Evolutionary conservation across 805 yeast species (phyloP).

Genomic region (Yarrowia sp.): DNA sequence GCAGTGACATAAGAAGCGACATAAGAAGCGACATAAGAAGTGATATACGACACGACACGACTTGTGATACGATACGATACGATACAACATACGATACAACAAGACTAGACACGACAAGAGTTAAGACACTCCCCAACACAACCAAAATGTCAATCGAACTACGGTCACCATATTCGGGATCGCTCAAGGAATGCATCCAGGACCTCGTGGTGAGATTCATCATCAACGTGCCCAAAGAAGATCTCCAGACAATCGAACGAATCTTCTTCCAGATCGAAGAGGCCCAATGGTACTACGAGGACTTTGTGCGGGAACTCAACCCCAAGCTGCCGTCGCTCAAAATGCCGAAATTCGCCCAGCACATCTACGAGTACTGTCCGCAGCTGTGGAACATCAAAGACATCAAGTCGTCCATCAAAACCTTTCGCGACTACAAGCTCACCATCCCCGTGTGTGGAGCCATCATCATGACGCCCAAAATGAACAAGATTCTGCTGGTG

Average conservation of each 20-base stretch:
- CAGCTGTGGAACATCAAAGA: conserved; percentile 35
- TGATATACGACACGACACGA: not conserved
- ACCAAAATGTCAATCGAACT: conserved; percentile 19
- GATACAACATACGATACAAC: too few species aligned
- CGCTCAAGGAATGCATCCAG: conserved; percentile 34
- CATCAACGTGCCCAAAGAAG: conserved; percentile 88
- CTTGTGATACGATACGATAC: too few species aligned
- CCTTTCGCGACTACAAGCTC: conserved; percentile 80
- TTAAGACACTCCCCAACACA: too few species aligned
- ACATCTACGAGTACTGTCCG: conserved; percentile 76
- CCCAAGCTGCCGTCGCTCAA: conserved; percentile 73
- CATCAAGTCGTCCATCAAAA: conserved; percentile 59
- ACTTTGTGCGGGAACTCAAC: conserved; percentile 68
- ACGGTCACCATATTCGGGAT: conserved; percentile 6
- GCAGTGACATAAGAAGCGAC: too few species aligned
- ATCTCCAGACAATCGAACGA: conserved; percentile 72
- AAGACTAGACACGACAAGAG: too few species aligned
- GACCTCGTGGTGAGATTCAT: conserved; percentile 88
- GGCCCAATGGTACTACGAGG: conserved; percentile 97
- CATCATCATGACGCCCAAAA: conserved; percentile 68
- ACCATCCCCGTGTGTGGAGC: conserved; percentile 96
- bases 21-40: too few species aligned
- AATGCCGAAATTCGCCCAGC: conserved; percentile 70
- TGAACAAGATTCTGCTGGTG: conserved; percentile 72
- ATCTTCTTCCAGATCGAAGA: conserved; percentile 93